Base-by-base conservation (phyloP, 2,329 filamentous ascomycete genomes). In the Neodidymelliopsis sp. region DNA sequence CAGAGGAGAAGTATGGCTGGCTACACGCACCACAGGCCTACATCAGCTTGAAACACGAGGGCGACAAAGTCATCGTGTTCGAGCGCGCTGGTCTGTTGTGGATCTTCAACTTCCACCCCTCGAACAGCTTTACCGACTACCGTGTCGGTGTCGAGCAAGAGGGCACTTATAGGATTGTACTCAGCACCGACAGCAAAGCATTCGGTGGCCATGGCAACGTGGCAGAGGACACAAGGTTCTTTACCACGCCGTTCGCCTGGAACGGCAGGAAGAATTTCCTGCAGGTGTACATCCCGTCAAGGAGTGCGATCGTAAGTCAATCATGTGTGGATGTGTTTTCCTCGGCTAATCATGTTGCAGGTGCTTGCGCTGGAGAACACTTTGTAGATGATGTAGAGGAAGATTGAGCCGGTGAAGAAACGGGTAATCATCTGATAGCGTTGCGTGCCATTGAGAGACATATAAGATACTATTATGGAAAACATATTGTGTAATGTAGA, bases 101-200 rank as follows among this genome's bases (percentile, higher is more conserved):
- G 80, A 82, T 97, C 63, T 97, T 99, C 82, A 99, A 99, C 77
- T 97, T 97, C 81, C 87, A 97, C 70, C 86, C 90, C 0, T 84
- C 83, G 20, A 77, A 87, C 60, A 96, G 91, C 73, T 99, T 89
- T 75, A 87, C 87, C 9, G 94, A 97, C 74, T 99, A 97, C 72
- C 85, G 93, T 27, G 87, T 99, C 35, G 94, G 94, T 13, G 81
- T 99, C 28, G 91, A 97, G 40, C 79, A 84, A 15, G 77, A 88
- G 3, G 94, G 94, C 28, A 96, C 90, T 1, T 99, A 99, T 75
- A 83, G 84, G 45, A 85, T 96, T 44, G 87, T 96, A 4, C 79
- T 99, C 31, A 91, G 93, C 73, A 87, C 87, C 0, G 94, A 99
- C 71, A 79, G 81, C 37, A 81, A 84, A 63, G 84, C 84, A 1